A percentile compares a stretch with the other conserved stretches of the same genome.
These are phyloP conservation scores for Yarrowia yakushimensis DNA, from an alignment of 805 yeast genomes.

Conservation along the genomic window DNA sequence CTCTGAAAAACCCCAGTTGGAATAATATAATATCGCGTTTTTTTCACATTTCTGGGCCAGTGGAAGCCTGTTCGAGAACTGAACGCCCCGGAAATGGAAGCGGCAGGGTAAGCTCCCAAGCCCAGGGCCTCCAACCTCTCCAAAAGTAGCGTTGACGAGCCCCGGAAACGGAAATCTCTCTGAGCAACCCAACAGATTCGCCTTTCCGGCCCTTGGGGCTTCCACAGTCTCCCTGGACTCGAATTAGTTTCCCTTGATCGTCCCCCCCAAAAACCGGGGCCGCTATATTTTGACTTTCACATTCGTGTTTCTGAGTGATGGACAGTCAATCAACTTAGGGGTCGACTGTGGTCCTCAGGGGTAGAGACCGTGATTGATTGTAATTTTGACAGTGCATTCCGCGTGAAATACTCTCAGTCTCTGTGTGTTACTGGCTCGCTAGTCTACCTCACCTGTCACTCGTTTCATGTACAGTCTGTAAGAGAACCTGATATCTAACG, in stretches of 20 bases:
- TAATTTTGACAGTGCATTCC: too few relatives aligned
- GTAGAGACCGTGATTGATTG: not conserved
- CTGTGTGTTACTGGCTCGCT: too few relatives aligned
- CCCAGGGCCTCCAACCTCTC: too few relatives aligned
- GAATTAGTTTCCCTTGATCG: not conserved
- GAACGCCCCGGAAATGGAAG: not conserved
- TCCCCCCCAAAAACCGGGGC: not conserved
- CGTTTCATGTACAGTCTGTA: too few relatives aligned
- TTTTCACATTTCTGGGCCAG: not conserved
- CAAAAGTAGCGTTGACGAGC: not conserved
- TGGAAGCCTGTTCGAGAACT: not conserved
- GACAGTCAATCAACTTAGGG: not conserved
- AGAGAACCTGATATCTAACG: not conserved
- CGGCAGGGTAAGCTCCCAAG: too few relatives aligned
- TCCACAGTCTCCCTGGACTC: not conserved
- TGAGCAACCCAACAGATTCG: too few relatives aligned
- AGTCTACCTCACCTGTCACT: too few relatives aligned
- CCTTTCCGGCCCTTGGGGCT: too few relatives aligned
- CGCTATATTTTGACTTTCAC: not conserved
- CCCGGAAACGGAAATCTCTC: not conserved
- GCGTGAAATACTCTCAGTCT: too few relatives aligned
- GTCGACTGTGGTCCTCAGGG: not conserved
- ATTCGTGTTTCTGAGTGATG: not conserved
- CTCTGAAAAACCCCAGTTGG: not conserved
- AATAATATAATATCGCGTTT: constrained; percentile 15